Evolutionary conservation across 805 yeast genomes (phyloP).

Genomic region (Saccharomycopsis selenospora): DNA sequence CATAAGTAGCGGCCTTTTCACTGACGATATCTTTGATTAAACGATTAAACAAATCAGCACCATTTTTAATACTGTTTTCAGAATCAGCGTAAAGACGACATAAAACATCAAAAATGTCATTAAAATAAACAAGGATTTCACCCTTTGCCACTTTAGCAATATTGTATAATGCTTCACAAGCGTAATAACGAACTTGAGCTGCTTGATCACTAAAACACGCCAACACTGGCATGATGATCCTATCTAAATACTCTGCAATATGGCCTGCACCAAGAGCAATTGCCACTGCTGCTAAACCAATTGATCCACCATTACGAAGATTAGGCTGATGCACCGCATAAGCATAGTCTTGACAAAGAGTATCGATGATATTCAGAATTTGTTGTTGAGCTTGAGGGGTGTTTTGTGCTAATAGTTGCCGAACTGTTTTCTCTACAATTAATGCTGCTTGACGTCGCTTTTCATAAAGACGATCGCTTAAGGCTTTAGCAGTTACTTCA

Average conservation of each 20-base stretch:
- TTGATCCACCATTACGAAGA: conserved; percentile 91
- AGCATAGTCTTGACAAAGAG: conserved; percentile 68
- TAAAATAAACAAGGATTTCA: conserved; percentile 83
- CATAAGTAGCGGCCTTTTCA: conserved; percentile 85
- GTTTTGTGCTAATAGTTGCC: conserved; percentile 54
- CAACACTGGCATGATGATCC: conserved; percentile 84
- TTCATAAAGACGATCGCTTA: conserved; percentile 68
- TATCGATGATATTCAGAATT: conserved; percentile 53
- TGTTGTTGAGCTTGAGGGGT: conserved; percentile 53
- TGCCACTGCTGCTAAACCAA: conserved; percentile 92
- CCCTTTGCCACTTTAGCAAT: conserved; percentile 96
- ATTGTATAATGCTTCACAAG: conserved; percentile 92
- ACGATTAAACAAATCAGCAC: conserved; percentile 88
- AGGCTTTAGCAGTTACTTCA: conserved; percentile 57
- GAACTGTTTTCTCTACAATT: conserved; percentile 71
- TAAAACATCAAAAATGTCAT: conserved; percentile 88
- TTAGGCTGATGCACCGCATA: conserved; percentile 79
- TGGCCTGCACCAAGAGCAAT: conserved; percentile 84
- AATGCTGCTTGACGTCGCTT: conserved; percentile 72
- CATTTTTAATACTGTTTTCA: conserved; percentile 87
- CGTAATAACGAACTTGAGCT: conserved; percentile 93
- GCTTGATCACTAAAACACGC: conserved; percentile 97
- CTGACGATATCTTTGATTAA: conserved; percentile 90
- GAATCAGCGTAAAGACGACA: conserved; percentile 86
- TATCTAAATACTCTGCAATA: conserved; percentile 75